Conservation (phyloP, 106 monocot genomes). For the Alisma plantagoaquatica region DNA sequence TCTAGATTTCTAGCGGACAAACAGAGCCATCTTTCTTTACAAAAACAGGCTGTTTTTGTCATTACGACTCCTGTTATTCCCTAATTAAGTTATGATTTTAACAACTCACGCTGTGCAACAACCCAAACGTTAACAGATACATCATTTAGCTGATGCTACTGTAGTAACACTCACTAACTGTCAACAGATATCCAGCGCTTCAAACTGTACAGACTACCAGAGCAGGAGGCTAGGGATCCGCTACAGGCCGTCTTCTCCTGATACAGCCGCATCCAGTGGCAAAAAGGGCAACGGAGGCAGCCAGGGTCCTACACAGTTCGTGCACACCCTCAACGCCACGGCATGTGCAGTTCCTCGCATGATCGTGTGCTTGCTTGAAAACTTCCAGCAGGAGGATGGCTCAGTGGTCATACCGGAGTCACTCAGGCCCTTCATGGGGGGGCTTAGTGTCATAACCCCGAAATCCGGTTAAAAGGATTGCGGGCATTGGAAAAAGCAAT, state of each 20-base stretch:
- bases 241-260: slow-evolving; percentile 45
- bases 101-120: no score
- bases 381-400: slow-evolving; percentile 92
- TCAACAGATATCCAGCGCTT: slow-evolving; percentile 87
- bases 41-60: no score
- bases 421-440: slow-evolving; percentile 74
- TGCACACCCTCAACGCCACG: slow-evolving; percentile 96
- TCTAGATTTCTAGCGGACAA: no score
- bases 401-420: slow-evolving; percentile 67
- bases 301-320: slow-evolving; percentile 42
- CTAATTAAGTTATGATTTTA: no score
- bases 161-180: no score
- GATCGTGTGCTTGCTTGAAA: slow-evolving; percentile 83
- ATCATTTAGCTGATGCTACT: no score
- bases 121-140: no score
- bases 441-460: slow-evolving; percentile 40
- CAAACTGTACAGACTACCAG: slow-evolving; percentile 97
- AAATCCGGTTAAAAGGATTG: no score
- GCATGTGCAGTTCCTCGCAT: slow-evolving; percentile 95
- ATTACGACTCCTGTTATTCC: no score
- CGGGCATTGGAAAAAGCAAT: no score
- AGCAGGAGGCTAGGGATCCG: slow-evolving; percentile 86
- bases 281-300: slow-evolving; percentile 54
- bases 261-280: slow-evolving; percentile 10
- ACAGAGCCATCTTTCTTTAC: no score